Evolutionary conservation across 1,139 yeast genomes (phyloP).

Genomic region (Suhomyces wounanorum): DNA sequence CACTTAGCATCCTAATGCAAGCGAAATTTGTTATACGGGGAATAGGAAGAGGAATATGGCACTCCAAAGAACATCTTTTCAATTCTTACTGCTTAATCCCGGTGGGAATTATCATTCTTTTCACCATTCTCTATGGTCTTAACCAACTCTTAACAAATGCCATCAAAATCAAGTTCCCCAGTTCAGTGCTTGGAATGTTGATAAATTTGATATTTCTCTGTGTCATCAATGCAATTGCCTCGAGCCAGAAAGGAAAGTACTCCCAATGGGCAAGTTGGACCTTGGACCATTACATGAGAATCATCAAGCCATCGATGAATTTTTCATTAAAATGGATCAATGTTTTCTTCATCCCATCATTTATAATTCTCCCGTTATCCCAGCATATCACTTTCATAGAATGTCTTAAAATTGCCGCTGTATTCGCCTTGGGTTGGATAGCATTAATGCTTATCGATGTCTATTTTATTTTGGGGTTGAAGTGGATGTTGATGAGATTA

Average conservation of each 20-base stretch:
- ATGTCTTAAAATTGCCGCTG: slow-evolving; percentile 73
- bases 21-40: slow-evolving; percentile 16
- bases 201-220: slow-evolving; percentile 55
- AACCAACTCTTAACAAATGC: slow-evolving; percentile 51
- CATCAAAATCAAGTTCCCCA: slow-evolving; percentile 63
- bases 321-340: slow-evolving; percentile 78
- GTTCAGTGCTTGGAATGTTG: slow-evolving; percentile 77
- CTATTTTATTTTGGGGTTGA: slow-evolving; percentile 37
- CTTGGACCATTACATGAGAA: slow-evolving; percentile 44
- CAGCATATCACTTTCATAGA: slow-evolving; percentile 64
- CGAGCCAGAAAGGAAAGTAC: slow-evolving; percentile 14
- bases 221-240: slow-evolving; percentile 27
- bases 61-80: slow-evolving; percentile 33
- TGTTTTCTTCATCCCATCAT: slow-evolving; percentile 75
- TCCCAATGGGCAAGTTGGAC: slow-evolving; percentile 35
- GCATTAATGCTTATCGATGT: slow-evolving; percentile 50
- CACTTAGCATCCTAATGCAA: not conserved
- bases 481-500: slow-evolving; percentile 23
- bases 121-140: slow-evolving; percentile 60
- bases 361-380: slow-evolving; percentile 68
- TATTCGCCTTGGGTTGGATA: slow-evolving; percentile 65
- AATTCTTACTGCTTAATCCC: slow-evolving; percentile 40
- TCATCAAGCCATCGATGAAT: slow-evolving; percentile 65
- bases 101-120: slow-evolving; percentile 34
- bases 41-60: slow-evolving; percentile 29